Conservation (phyloP, 495 filamentous ascomycete genomes). For the Tuber microsphaerosporum region DNA sequence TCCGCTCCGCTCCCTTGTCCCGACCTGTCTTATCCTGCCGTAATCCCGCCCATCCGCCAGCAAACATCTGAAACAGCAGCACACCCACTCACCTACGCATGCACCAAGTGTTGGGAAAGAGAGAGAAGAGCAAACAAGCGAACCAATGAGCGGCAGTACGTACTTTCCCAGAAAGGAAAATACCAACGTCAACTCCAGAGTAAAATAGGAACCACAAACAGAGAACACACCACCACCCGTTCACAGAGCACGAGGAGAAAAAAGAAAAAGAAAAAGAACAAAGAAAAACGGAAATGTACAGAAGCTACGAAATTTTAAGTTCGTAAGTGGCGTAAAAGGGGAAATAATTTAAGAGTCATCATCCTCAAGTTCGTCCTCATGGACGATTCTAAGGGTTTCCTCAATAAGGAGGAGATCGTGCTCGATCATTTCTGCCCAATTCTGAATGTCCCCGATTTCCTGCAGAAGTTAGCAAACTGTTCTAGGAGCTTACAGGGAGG, state of each 20-base stretch:
- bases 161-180: conserved; percentile 34
- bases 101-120: not conserved
- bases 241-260: conserved; percentile 13
- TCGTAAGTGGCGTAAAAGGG: conserved; percentile 33
- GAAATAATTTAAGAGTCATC: conserved; percentile 34
- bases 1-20: conserved; percentile 5
- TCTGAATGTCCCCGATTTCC: conserved; percentile 92
- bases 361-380: conserved; percentile 43
- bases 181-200: conserved; percentile 27
- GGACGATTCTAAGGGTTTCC: conserved; percentile 68
- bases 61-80: conserved; percentile 3
- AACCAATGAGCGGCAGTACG: conserved; percentile 29
- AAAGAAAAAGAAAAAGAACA: conserved; percentile 27
- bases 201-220: conserved; percentile 26
- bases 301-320: conserved; percentile 40
- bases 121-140: conserved; percentile 26
- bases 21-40: not conserved
- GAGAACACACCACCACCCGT: conserved; percentile 22
- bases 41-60: not conserved
- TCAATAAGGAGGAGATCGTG: conserved; percentile 79
- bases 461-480: conserved; percentile 16
- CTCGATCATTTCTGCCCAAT: conserved; percentile 96
- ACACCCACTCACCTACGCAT: not conserved
- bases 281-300: conserved; percentile 43
- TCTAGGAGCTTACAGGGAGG: not conserved